A percentile compares a stretch with the other conserved stretches of the same genome.
Conservation (phyloP, 805 yeast species). For the Candida gorgasii region DNA sequence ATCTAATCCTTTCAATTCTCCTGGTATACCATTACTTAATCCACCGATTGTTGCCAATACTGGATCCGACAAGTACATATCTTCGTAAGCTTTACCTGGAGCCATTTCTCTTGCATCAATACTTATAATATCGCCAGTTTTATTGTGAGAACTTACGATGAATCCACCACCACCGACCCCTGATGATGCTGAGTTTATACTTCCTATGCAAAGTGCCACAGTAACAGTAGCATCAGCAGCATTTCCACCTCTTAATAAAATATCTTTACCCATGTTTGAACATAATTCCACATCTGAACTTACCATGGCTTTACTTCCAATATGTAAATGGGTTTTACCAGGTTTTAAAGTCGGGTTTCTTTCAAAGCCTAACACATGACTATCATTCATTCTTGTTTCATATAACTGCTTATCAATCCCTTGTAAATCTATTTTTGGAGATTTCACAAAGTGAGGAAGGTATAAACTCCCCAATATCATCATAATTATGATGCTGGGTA, state of each 20-base stretch:
- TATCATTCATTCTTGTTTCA: slow-evolving; percentile 6
- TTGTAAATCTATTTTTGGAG: too few species aligned
- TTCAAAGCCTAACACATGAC: not conserved
- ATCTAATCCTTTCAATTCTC: slow-evolving; percentile 85
- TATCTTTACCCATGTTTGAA: slow-evolving; percentile 60
- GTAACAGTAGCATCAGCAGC: slow-evolving; percentile 96
- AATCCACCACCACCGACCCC: slow-evolving; percentile 95
- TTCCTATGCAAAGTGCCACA: slow-evolving; percentile 84
- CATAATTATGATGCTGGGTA: not conserved
- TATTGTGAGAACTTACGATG: slow-evolving; percentile 40
- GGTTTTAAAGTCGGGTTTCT: slow-evolving; percentile 48
- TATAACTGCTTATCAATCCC: not conserved
- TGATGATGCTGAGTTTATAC: slow-evolving; percentile 76
- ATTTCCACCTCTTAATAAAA: slow-evolving; percentile 60
- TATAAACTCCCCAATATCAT: not conserved
- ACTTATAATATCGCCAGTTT: slow-evolving; percentile 49
- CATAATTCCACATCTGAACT: slow-evolving; percentile 66
- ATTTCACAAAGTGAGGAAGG: not conserved
- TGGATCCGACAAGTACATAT: slow-evolving; percentile 61
- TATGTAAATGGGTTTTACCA: slow-evolving; percentile 32
- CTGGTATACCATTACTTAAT: slow-evolving; percentile 86
- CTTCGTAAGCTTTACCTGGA: slow-evolving; percentile 58
- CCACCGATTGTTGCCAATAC: slow-evolving; percentile 72
- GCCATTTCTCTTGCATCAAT: slow-evolving; percentile 92
- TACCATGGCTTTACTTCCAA: slow-evolving; percentile 58